A percentile compares a stretch with the other conserved stretches of the same genome.
Evolutionary conservation across 2,329 filamentous ascomycete genomes (phyloP).

Genomic region (Neonectria hederae): DNA sequence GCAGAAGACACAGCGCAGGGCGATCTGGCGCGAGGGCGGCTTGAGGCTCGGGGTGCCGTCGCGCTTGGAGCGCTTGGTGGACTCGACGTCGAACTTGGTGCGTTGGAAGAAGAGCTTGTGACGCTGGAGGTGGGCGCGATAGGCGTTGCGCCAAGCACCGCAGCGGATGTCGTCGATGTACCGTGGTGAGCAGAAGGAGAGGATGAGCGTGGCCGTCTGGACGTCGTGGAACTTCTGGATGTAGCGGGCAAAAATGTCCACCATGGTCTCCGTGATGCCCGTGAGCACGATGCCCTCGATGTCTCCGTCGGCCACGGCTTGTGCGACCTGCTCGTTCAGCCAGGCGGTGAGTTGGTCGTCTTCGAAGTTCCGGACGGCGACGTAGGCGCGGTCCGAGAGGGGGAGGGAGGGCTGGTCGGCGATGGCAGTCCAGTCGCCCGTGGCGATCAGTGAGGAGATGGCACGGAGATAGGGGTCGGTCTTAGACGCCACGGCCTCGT

Average conservation of each 20-base stretch:
- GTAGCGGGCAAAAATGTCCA: conserved; percentile 80
- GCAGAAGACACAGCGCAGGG: conserved; percentile 81
- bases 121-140: conserved; percentile 76
- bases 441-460: conserved; percentile 80
- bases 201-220: conserved; percentile 80
- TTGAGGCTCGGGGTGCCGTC: conserved; percentile 57
- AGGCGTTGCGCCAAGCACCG: conserved; percentile 76
- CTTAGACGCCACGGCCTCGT: conserved; percentile 67
- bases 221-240: conserved; percentile 79
- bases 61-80: conserved; percentile 74
- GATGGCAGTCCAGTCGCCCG: conserved; percentile 78
- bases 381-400: conserved; percentile 76
- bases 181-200: conserved; percentile 77
- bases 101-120: conserved; percentile 79
- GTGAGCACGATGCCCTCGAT: conserved; percentile 82
- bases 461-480: conserved; percentile 83
- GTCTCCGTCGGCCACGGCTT: conserved; percentile 72
- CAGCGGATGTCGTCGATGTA: conserved; percentile 83
- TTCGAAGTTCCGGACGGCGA: conserved; percentile 74
- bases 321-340: conserved; percentile 71
- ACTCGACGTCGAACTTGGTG: conserved; percentile 81
- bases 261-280: conserved; percentile 75
- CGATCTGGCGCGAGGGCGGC: conserved; percentile 73
- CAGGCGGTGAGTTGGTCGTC: conserved; percentile 72
- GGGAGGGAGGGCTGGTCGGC: conserved; percentile 78